Evolutionary conservation across 1,284 basidiomycete genomes (phyloP).

Genomic region (Moesziomyces sp.): DNA sequence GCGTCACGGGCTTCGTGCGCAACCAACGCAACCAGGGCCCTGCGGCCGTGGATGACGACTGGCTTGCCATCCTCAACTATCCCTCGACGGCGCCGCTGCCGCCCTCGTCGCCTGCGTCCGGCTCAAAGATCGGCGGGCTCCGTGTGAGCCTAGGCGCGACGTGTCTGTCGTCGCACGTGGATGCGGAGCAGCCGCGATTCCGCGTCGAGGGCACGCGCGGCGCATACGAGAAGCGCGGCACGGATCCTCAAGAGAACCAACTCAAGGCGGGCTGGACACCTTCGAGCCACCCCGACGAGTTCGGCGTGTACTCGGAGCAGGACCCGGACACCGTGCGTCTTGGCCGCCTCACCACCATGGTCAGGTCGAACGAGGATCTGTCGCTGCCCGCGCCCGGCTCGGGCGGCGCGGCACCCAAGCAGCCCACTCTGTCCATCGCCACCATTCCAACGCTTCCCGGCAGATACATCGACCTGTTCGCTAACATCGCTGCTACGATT

Average conservation of each 20-base stretch:
- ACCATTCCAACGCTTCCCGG: constrained; percentile 64
- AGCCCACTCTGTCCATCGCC: constrained; percentile 51
- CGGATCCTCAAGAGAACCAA: constrained; percentile 65
- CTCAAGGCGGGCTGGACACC: constrained; percentile 63
- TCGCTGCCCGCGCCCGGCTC: constrained; percentile 20
- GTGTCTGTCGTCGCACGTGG: constrained; percentile 58
- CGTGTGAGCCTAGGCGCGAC: constrained; percentile 56
- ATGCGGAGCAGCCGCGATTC: constrained; percentile 61
- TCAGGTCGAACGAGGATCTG: constrained; percentile 24
- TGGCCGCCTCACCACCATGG: constrained; percentile 57
- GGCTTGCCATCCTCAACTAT: constrained; percentile 59
- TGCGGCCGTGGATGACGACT: constrained; percentile 62
- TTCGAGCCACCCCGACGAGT: constrained; percentile 50
- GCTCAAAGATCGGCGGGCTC: constrained; percentile 55
- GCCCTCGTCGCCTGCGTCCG: constrained; percentile 47
- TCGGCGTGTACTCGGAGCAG: constrained; percentile 57
- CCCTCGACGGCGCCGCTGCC: constrained; percentile 48
- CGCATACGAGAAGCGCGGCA: constrained; percentile 61
- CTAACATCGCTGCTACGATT: constrained; percentile 58
- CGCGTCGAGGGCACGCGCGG: constrained; percentile 60
- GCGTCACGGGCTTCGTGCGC: constrained; percentile 56
- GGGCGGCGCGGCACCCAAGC: constrained; percentile 31
- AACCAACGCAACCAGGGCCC: constrained; percentile 59
- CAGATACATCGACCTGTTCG: constrained; percentile 60
- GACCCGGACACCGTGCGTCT: constrained; percentile 50